Conservation (phyloP, 1,139 yeast genomes). For the Trichomonascaceae sp. region DNA sequence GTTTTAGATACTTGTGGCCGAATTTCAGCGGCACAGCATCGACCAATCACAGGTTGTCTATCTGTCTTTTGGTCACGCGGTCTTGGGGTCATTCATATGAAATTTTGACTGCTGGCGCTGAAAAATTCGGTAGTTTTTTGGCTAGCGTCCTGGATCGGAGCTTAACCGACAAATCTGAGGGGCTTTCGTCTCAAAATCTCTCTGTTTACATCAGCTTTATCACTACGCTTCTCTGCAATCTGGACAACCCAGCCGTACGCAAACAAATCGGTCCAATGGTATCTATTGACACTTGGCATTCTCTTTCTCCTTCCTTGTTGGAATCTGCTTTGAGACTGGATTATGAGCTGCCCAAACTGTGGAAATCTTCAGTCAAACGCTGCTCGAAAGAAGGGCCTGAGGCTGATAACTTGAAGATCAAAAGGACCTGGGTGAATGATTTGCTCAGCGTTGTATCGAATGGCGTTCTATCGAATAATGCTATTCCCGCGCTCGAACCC, state of each 20-base stretch:
- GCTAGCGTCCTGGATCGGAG: background rate
- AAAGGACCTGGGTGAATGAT: slow-evolving; percentile 15
- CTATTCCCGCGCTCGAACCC: background rate
- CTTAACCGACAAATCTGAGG: background rate
- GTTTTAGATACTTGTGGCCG: slow-evolving; percentile 5
- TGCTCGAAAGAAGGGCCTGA: slow-evolving; percentile 17
- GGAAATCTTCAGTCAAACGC: slow-evolving; percentile 25
- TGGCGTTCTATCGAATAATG: too few relatives aligned
- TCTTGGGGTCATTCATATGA: background rate
- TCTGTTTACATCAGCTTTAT: background rate
- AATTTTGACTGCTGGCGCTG: background rate
- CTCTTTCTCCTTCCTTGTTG: slow-evolving; percentile 24
- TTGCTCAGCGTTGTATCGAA: slow-evolving; percentile 2
- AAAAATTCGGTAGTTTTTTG: background rate
- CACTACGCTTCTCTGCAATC: slow-evolving; percentile 1
- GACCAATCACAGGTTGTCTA: background rate
- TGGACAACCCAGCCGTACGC: slow-evolving; percentile 25
- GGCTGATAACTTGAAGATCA: slow-evolving; percentile 9
- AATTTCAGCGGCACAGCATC: background rate
- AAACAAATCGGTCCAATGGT: slow-evolving; percentile 34
- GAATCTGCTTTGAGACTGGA: slow-evolving; percentile 15
- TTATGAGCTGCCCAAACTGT: slow-evolving; percentile 23
- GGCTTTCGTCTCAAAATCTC: background rate
- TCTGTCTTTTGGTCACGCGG: background rate
- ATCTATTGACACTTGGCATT: slow-evolving; percentile 37